Evolutionary conservation across 73 alveolate genomes (phyloP).

Genomic region (Effrenium voratum): DNA sequence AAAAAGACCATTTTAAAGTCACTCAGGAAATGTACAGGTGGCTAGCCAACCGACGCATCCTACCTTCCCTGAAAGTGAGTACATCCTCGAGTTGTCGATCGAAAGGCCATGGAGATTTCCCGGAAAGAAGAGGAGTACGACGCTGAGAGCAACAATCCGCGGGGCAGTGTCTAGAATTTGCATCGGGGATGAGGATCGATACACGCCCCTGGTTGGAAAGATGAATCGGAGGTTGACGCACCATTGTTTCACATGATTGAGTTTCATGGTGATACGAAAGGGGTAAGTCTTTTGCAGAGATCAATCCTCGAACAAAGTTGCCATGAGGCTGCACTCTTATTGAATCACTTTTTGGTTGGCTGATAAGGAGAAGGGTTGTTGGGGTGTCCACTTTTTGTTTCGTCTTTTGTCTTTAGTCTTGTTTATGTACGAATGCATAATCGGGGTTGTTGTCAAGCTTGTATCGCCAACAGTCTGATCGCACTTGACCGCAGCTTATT

Average conservation of each 20-base stretch:
- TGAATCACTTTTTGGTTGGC: no score
- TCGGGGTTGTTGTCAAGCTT: no score
- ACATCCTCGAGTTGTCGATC: not conserved
- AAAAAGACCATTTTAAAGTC: not conserved
- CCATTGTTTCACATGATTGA: not conserved
- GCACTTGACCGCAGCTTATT: no score
- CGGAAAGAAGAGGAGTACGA: constrained; percentile 51
- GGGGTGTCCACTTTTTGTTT: no score
- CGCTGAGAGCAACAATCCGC: not conserved
- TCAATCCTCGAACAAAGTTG: no score
- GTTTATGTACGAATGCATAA: no score
- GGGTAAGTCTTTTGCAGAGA: not conserved
- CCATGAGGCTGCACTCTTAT: not conserved
- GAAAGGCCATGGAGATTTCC: constrained; percentile 60
- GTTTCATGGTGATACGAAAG: not conserved
- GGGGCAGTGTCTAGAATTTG: not conserved
- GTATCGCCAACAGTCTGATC: no score
- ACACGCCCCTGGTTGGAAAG: not conserved
- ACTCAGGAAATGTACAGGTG: not conserved
- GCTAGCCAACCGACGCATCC: not conserved
- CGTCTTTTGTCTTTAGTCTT: no score
- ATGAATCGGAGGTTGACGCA: not conserved
- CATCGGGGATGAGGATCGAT: not conserved
- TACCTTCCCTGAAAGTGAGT: not conserved
- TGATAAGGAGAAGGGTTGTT: no score